A percentile compares a stretch with the other conserved stretches of the same genome.
Conservation (phyloP, 208 protist genomes). For the Crithidia thermophila region DNA sequence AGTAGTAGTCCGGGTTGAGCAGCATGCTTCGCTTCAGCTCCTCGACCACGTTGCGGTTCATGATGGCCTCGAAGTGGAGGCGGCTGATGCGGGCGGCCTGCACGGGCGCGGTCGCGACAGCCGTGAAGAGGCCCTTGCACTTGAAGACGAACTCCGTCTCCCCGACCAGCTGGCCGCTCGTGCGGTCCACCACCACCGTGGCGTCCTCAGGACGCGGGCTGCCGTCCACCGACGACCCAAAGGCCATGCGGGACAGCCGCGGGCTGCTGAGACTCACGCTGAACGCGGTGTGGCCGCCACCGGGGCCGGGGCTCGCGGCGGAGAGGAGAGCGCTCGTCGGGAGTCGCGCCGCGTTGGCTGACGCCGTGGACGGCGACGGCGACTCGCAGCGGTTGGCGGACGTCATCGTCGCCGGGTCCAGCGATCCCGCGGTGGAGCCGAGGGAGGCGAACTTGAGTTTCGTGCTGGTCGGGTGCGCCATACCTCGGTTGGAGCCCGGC, state of each 20-base stretch:
- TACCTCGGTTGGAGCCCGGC: not conserved
- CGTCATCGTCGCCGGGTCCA: not conserved
- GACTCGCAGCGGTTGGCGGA: conserved; percentile 8
- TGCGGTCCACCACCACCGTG: conserved; percentile 25
- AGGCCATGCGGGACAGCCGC: not conserved
- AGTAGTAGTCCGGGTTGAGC: conserved; percentile 51
- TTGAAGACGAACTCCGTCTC: conserved; percentile 68
- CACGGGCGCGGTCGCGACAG: conserved; percentile 41
- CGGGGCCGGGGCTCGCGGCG: too few relatives aligned
- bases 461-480: not conserved
- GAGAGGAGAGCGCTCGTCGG: too few relatives aligned
- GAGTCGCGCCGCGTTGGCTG: conserved; percentile 2
- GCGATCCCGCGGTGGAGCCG: not conserved
- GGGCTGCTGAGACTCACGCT: not conserved
- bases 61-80: conserved; percentile 70
- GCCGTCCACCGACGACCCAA: not conserved
- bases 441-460: not conserved
- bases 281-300: too few relatives aligned
- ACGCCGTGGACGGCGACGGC: conserved; percentile 5
- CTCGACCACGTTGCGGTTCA: conserved; percentile 38
- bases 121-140: conserved; percentile 53
- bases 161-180: conserved; percentile 48
- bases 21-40: conserved; percentile 55
- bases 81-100: conserved; percentile 64
- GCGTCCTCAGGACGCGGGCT: not conserved